Base-by-base conservation (phyloP, 768 basidiomycete species). In the Mrakia hoshinonis region DNA sequence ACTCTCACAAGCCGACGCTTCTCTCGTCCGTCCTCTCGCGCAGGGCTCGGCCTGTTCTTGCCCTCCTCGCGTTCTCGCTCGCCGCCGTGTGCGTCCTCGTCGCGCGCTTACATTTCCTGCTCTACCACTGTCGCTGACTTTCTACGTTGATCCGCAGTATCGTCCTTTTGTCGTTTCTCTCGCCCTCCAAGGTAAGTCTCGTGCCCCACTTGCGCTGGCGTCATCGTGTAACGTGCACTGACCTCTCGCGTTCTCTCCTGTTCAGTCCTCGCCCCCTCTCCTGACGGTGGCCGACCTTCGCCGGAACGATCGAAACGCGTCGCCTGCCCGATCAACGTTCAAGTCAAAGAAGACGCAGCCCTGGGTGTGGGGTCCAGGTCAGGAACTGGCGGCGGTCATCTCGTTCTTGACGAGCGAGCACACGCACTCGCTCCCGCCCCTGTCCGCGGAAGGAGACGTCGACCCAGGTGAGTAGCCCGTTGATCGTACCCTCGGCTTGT, bases 321-420 rank as follows among this genome's bases (percentile, higher is more conserved):
- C 58, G 6, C 36, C 58, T 7, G 22, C 36, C 15, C 15, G 31
- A 20, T 36, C 20, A 9, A 36, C 34, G 18, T 13, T 36, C n/a
- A 10, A 31, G 3, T 13, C 36, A n/a, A 58, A 58, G 13, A 58
- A 31, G 29, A 58, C 26, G 22, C 31, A 36, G 6, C 18, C 5
- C 1, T 61, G 58, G 58, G 13, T 2, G 3, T 61, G 58, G 58
- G 58, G 36, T 4, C 31, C 31, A 38, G 58, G 58, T 4, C 12
- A 39, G 18, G 58, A 61, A 12, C 6, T 18, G 18, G 58, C 58
- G 18, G 58, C 58, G 15, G 5, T 61, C 5, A 20, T 61, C 4
- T 31, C 55, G 43, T 68, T 68, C 36, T 22, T 68, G 6, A 46
- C 54, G 26, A 68, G 67, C 67, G 67, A 68, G 15, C 52, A 54